Evolutionary conservation across 257 asterid genomes (phyloP).

Genomic region (Solanum arcanum): DNA sequence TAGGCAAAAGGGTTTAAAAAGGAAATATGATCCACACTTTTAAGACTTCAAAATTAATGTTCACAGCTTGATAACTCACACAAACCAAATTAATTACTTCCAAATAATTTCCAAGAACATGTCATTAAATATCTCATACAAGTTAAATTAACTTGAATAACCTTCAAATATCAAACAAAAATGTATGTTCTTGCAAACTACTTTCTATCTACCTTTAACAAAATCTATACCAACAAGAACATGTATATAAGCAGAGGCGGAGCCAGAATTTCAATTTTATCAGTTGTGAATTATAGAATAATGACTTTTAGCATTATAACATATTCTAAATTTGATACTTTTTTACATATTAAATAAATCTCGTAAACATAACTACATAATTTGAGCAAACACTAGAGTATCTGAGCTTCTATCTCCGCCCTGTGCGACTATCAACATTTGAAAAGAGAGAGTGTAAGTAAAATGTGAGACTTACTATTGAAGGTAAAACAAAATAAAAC

Average conservation of each 20-base stretch:
- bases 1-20: no score
- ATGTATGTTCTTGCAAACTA: not conserved
- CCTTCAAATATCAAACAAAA: not conserved
- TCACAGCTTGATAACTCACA: no score
- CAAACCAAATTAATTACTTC: no score
- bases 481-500: not conserved
- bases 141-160: not conserved
- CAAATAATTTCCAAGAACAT: not conserved
- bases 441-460: not conserved
- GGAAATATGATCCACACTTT: no score
- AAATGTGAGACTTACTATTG: not conserved
- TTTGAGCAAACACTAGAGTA: not conserved
- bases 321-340: not conserved
- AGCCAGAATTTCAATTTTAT: not conserved
- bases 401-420: not conserved
- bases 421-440: not conserved
- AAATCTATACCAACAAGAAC: not conserved
- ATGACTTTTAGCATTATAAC: not conserved
- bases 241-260: no score
- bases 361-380: no score
- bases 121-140: not conserved
- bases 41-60: no score
- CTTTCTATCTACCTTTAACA: not conserved
- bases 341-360: no score
- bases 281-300: not conserved